Evolutionary conservation across 345 rosid species (phyloP), one percentile per base, ranked within the genome.

Genomic region (Citropsis articulata): DNA sequence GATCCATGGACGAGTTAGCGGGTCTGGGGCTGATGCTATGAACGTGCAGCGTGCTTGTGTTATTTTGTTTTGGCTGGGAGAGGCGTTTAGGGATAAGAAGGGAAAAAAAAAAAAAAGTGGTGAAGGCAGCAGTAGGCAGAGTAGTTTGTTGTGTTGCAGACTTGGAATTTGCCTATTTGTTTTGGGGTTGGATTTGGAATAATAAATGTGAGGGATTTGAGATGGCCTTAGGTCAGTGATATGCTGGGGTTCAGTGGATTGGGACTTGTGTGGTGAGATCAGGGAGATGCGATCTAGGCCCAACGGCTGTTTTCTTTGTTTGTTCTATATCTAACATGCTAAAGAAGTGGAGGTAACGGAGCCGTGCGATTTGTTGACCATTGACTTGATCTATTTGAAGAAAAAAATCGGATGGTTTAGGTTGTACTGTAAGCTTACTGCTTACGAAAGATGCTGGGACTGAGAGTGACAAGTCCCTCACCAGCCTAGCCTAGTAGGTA

Each of bases 11-110:
- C 36, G 73, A 28, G 14, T 60, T 50, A 33, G 22, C 21, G 81
- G 71, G 28, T 80, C 82, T 33, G 81, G 62, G 71, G 80, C 25
- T 81, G 89, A 78, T 78, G 87, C 79, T 71, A 83, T 76, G 50
- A 60, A 45, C 78, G 84, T 85, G 86, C 79, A 60, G 14, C 78
- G 84, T 86, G 86, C 78, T 83, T 77, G 69, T 75, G 80, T 60
- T 75, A 69, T n/a, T 36, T 70, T 40, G 62, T 30, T 45, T 45
- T 13, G 50, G 50, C 3, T 45, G 50, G 18, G 50, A 3, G 50
- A 12, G 50, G 50, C n/a, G 53, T 40, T 25, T 16, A 33, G 30
- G 21, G 78, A 66, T 72, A 55, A 61, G 68, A 59, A 45, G 35
- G 35, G 57, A 25, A 0, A 22, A 36, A 55, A 57, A 45, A 63